phyloP scores from a whole-genome alignment of 176 grass and related monocot species.

The Oropetium thomaeum region DNA sequence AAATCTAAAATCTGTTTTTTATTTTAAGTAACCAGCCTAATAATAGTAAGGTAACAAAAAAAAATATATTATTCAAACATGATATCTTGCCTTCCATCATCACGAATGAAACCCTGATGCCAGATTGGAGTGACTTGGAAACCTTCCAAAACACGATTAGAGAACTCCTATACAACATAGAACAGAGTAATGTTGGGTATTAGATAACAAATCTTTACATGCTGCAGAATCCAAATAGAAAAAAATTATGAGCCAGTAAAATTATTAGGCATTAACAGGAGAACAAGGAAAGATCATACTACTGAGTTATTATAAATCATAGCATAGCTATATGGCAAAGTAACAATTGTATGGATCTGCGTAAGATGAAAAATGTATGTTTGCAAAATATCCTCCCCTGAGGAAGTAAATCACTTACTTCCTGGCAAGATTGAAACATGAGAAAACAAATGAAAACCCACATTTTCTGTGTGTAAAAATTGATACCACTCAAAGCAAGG shows the following conservation, averaged over 20 bases:
- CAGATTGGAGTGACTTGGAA: constrained; percentile 92
- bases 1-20: background rate
- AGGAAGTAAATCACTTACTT: background rate
- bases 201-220: constrained; percentile 21
- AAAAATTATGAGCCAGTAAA: background rate
- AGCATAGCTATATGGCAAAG: background rate
- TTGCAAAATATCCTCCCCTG: background rate
- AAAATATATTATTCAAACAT: constrained; percentile 8
- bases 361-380: background rate
- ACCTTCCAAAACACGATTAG: constrained; percentile 70
- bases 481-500: background rate
- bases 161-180: constrained; percentile 66
- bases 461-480: background rate
- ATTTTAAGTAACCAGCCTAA: background rate
- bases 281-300: background rate
- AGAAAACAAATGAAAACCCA: background rate
- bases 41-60: constrained; percentile 1
- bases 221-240: background rate
- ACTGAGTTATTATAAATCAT: background rate
- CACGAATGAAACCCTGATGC: constrained; percentile 87
- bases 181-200: background rate
- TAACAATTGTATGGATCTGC: background rate
- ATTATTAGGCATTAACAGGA: constrained; percentile 4
- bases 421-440: background rate
- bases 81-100: constrained; percentile 80